Base-by-base conservation (phyloP, 257 asterid genomes). In the Petrea volubilis region DNA sequence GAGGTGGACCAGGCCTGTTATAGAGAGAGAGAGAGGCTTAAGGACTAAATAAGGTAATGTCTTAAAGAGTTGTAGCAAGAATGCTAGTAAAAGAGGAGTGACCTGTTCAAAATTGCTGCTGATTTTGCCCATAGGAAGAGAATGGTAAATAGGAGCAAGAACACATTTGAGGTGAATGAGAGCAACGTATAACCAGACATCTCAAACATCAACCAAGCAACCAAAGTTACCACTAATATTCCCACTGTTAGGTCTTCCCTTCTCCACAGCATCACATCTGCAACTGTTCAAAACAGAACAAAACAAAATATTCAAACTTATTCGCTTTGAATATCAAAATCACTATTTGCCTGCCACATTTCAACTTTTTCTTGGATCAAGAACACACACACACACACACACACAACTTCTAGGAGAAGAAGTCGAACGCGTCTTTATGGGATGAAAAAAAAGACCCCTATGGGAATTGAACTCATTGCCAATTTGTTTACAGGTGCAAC, bases 121-220 rank as follows among this genome's bases (percentile, higher is more conserved):
- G 96, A 91, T 80, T 93, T 91, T 7, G 96, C 88, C 98, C 98
- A 91, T 14, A 93, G 81, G 64, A 87, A 91, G 24, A 93, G 90
- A 81, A 91, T 89, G 60, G 89, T 81, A 69, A 87, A 84, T 1
- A 91, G 88, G 58, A 93, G 96, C 82, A 93, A 82, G 31, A 87
- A 69, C 47, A 93, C 97, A 78, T 81, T 87, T 2, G 97, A 91
- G 46, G 77, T 55, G 15, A 87, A 79, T 41, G 98, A 83, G 15
- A 91, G 53, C 52, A 89, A 72, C 25, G 97, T 87, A 67, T 91
- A 87, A 38, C 93, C 88, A 75, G 90, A 91, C 81, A 76, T 82
- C 92, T 94, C 96, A 85, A 91, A 91, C 76, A 94, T 86, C 77
- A 86, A 66, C 97, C 93, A 94, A 78, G 88, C 79, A 71, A 85